Evolutionary conservation across 345 rosid species (phyloP), one percentile per base, ranked within the genome.

Genomic region (Cardamine resedifolia): DNA sequence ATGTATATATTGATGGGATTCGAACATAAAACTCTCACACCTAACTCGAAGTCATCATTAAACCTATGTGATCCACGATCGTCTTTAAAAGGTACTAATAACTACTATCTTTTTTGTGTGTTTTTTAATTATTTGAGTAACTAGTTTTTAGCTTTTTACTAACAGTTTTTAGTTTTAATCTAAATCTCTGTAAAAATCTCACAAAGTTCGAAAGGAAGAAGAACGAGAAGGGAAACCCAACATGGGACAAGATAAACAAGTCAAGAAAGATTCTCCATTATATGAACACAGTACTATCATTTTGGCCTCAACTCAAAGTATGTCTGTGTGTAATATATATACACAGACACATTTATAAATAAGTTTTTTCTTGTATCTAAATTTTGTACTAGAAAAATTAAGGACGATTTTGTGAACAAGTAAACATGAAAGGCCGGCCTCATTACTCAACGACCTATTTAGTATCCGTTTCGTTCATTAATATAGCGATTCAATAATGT

Each of bases 231-330:
- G 18, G 38, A 73, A 73, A 34, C 51, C 24, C 59, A 73, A 34
- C 15, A 73, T 73, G 77, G 72, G 24, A 65, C 66, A 47, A 6
- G 19, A 69, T 70, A 52, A 64, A 66, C 78, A 53, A 36, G 51
- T 51, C 15, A 56, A 51, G 66, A 59, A 71, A n/a, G 55, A 68
- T 60, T 53, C 56, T 53, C 28, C 63, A 31, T 44, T 20, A n/a
- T 18, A 43, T 72, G 76, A 61, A 16, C 68, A 49, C 27, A 27
- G 48, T 51, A 34, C 19, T 47, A 58, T 56, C 44, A 44, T 66
- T 44, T 31, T 41, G 63, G 66, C 34, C 39, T 59, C 86, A 23
- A 34, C 7, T 61, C 76, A 63, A 61, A 70, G 75, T 73, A 82
- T 69, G 80, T 70, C 16, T 10, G 52, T 43, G 24, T 34, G 44